phyloP scores from a whole-genome alignment of 768 basidiomycete genomes.

The Chalciporus piperatus region DNA sequence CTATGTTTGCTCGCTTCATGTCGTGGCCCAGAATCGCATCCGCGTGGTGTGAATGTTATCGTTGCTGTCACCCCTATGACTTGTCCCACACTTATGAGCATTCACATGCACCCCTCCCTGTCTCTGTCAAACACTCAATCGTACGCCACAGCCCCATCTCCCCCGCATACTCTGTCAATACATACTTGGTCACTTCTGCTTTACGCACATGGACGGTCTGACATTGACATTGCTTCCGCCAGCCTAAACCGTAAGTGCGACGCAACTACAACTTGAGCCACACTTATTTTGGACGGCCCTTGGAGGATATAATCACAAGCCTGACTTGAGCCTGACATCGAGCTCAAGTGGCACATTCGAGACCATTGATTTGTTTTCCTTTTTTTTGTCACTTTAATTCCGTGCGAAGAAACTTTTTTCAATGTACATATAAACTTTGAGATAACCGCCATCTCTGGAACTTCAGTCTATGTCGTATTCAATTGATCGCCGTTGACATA shows the following conservation, averaged over 20 bases:
- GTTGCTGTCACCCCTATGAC: constrained; percentile 14
- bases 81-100: constrained; percentile 20
- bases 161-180: not conserved
- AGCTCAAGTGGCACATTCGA: constrained; percentile 2
- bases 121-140: constrained; percentile 8
- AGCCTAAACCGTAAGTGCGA: constrained; percentile 11
- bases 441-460: constrained; percentile 24
- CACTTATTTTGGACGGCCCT: constrained; percentile 10
- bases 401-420: constrained; percentile 19
- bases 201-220: not conserved
- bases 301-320: constrained; percentile 7
- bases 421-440: not conserved
- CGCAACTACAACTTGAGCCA: not conserved
- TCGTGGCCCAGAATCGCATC: constrained; percentile 20
- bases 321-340: not conserved
- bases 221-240: constrained; percentile 12
- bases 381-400: constrained; percentile 17
- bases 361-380: constrained; percentile 9
- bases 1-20: constrained; percentile 26
- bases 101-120: constrained; percentile 22
- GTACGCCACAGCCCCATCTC: constrained; percentile 6
- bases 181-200: not conserved
- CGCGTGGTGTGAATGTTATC: constrained; percentile 16
- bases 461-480: constrained; percentile 31
- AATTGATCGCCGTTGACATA: constrained; percentile 35